Percentiles rank a stretch among this genome's conserved stretches.
Conservation (phyloP, 1,139 yeast species). For the Saccharomyces uvarum region DNA sequence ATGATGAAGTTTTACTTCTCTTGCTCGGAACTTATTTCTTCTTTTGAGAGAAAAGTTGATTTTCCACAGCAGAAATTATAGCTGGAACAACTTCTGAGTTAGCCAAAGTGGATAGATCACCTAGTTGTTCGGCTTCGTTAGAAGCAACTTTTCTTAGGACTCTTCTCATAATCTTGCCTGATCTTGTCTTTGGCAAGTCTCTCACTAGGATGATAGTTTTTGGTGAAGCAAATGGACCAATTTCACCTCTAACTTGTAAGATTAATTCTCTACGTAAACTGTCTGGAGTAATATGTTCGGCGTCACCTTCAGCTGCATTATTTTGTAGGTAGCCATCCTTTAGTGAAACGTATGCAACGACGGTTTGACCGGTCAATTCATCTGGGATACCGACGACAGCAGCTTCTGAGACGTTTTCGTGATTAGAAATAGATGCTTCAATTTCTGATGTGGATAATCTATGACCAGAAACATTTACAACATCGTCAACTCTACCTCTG, state of each 20-base stretch:
- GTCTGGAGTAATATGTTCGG: slow-evolving; percentile 38
- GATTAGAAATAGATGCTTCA: slow-evolving; percentile 83
- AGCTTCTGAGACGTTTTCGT: slow-evolving; percentile 75
- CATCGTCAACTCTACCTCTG: slow-evolving; percentile 97
- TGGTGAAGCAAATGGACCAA: slow-evolving; percentile 98
- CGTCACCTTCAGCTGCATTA: slow-evolving; percentile 39
- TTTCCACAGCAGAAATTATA: slow-evolving; percentile 44
- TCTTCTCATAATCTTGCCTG: slow-evolving; percentile 98
- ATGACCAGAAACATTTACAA: slow-evolving; percentile 95
- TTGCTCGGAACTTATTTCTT: slow-evolving; percentile 6
- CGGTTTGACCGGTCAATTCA: slow-evolving; percentile 96
- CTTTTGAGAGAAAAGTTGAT: slow-evolving; percentile 23
- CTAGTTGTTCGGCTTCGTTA: slow-evolving; percentile 86
- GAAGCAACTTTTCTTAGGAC: slow-evolving; percentile 86
- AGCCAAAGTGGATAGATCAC: slow-evolving; percentile 85
- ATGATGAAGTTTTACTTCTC: background rate
- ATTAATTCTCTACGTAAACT: slow-evolving; percentile 70
- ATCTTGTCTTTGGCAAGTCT: slow-evolving; percentile 95
- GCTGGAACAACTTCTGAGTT: slow-evolving; percentile 81
- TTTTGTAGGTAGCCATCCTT: slow-evolving; percentile 42
- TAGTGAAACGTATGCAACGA: slow-evolving; percentile 84
- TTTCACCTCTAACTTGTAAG: slow-evolving; percentile 82
- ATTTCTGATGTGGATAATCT: slow-evolving; percentile 95
- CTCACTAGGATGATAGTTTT: slow-evolving; percentile 78
- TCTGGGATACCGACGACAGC: slow-evolving; percentile 94